phyloP scores from a whole-genome alignment of 306 rosid genomes.

The Pyrus pyrifolia region DNA sequence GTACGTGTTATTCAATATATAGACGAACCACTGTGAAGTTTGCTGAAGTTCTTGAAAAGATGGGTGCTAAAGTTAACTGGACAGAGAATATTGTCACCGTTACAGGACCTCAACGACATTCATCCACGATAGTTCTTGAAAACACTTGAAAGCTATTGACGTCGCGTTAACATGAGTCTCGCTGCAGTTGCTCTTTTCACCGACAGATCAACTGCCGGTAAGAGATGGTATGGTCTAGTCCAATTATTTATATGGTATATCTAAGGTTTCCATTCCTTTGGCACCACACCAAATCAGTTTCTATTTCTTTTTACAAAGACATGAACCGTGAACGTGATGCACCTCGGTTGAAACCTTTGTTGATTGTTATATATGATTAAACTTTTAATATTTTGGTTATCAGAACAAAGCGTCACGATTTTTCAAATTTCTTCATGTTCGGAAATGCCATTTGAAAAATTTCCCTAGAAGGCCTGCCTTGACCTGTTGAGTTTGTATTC shows the following conservation, averaged over 20 bases:
- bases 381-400: too few species aligned
- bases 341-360: background rate
- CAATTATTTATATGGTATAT: too few species aligned
- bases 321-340: too few species aligned
- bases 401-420: background rate
- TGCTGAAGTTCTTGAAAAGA: slow-evolving; percentile 93
- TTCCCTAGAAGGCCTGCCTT: background rate
- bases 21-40: slow-evolving; percentile 29
- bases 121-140: slow-evolving; percentile 30
- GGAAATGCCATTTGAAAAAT: background rate
- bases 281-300: too few species aligned
- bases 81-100: slow-evolving; percentile 84
- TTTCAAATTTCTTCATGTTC: background rate
- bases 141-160: slow-evolving; percentile 64
- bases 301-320: too few species aligned
- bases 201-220: slow-evolving; percentile 67
- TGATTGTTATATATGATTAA: too few species aligned
- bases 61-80: slow-evolving; percentile 98
- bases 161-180: slow-evolving; percentile 81
- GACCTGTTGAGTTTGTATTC: slow-evolving; percentile 9
- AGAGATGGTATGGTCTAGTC: slow-evolving; percentile 63
- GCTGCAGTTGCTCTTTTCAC: slow-evolving; percentile 92
- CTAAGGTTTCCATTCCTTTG: too few species aligned
- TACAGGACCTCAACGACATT: slow-evolving; percentile 67
- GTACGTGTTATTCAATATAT: slow-evolving; percentile 42